phyloP scores from a whole-genome alignment of 805 yeast genomes.

The Candida krabiensis region DNA sequence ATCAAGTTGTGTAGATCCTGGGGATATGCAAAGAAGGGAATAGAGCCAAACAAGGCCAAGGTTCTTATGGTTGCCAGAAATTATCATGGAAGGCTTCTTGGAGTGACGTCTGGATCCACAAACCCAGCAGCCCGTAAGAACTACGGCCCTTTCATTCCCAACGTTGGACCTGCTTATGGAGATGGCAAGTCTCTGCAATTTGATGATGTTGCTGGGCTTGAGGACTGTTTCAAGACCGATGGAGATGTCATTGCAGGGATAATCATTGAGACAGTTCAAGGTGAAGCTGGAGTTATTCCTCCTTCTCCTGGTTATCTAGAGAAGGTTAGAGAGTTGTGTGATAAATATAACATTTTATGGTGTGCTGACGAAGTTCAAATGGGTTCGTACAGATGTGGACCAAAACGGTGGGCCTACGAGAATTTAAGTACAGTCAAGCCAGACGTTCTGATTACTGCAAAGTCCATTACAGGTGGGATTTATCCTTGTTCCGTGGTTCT shows the following conservation, averaged over 20 bases:
- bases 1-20: slow-evolving; percentile 37
- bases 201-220: slow-evolving; percentile 28
- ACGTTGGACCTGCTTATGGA: slow-evolving; percentile 31
- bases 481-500: slow-evolving; percentile 27
- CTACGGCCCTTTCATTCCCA: slow-evolving; percentile 34
- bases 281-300: slow-evolving; percentile 40
- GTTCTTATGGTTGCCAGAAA: slow-evolving; percentile 36
- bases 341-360: slow-evolving; percentile 31
- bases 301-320: slow-evolving; percentile 34
- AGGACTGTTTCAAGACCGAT: slow-evolving; percentile 28
- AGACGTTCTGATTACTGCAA: slow-evolving; percentile 29
- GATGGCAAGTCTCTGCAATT: slow-evolving; percentile 29
- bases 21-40: slow-evolving; percentile 32
- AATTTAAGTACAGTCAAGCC: slow-evolving; percentile 30
- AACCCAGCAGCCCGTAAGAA: slow-evolving; percentile 34
- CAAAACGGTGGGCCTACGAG: slow-evolving; percentile 35
- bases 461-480: slow-evolving; percentile 30
- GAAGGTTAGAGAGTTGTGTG: slow-evolving; percentile 34
- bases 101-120: slow-evolving; percentile 38
- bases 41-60: slow-evolving; percentile 25
- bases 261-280: slow-evolving; percentile 39
- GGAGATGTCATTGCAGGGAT: slow-evolving; percentile 36
- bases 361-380: slow-evolving; percentile 39
- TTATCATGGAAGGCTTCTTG: slow-evolving; percentile 41
- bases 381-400: slow-evolving; percentile 38